Percentiles rank a stretch among this genome's conserved stretches.
Evolutionary conservation across 202 grass and related monocot genomes (phyloP).

Genomic region (Panicum virgatum): DNA sequence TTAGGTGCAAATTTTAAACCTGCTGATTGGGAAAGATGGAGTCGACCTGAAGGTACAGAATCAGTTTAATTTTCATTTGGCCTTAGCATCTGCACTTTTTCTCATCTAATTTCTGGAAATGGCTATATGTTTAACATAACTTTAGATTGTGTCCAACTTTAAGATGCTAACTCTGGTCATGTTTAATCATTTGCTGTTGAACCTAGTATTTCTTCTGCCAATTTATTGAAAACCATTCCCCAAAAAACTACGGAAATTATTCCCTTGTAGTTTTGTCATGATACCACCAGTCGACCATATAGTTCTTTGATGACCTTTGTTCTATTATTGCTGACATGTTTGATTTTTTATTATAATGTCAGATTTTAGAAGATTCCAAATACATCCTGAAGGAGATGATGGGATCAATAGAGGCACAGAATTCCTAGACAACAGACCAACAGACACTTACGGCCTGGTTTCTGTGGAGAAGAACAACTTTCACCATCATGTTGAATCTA

Average conservation of each 20-base stretch:
- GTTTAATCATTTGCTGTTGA: slow-evolving; percentile 26
- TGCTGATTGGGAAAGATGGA: slow-evolving; percentile 71
- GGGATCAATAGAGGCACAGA: slow-evolving; percentile 44
- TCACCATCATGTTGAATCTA: slow-evolving; percentile 46
- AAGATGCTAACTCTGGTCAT: background rate
- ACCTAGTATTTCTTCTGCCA: slow-evolving; percentile 14
- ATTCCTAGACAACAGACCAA: slow-evolving; percentile 35
- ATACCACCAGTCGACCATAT: background rate
- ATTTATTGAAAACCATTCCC: background rate
- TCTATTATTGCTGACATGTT: slow-evolving; percentile 4
- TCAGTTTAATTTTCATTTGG: slow-evolving; percentile 29
- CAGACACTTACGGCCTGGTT: slow-evolving; percentile 37
- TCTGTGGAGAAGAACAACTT: slow-evolving; percentile 39
- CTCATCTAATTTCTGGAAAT: slow-evolving; percentile 32
- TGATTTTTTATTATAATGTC: slow-evolving; percentile 36
- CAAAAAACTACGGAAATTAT: background rate
- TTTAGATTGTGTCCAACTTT: slow-evolving; percentile 8
- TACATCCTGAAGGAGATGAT: slow-evolving; percentile 53
- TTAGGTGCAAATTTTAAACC: slow-evolving; percentile 69
- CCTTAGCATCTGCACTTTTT: slow-evolving; percentile 31
- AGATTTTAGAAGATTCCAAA: slow-evolving; percentile 77
- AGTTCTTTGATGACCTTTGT: slow-evolving; percentile 28
- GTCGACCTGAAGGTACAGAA: slow-evolving; percentile 71
- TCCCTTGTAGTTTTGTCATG: slow-evolving; percentile 4
- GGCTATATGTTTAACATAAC: slow-evolving; percentile 19